These are phyloP conservation scores for Candida boleticola DNA, from an alignment of 805 yeast genomes.

Conservation along the genomic window DNA sequence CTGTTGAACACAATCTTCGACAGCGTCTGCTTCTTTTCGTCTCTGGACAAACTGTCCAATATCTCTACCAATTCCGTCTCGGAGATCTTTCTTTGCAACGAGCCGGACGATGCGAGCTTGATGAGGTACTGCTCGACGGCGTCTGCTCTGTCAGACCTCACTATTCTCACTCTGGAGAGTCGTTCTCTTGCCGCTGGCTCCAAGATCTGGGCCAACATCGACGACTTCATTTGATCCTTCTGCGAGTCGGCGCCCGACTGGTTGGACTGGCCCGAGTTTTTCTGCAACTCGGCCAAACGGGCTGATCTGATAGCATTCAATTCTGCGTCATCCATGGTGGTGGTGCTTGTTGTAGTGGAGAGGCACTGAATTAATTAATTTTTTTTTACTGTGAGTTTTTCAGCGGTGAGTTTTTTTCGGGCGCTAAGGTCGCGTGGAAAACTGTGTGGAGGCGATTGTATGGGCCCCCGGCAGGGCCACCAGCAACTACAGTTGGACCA, in stretches of 20 bases:
- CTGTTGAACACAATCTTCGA: slow-evolving; percentile 64
- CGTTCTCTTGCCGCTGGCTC: slow-evolving; percentile 87
- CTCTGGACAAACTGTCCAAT: slow-evolving; percentile 77
- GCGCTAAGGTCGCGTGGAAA: too few relatives aligned
- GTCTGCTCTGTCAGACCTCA: slow-evolving; percentile 85
- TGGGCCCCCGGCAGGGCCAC: too few relatives aligned
- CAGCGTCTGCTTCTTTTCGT: slow-evolving; percentile 57
- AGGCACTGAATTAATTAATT: neutral
- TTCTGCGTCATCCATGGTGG: slow-evolving; percentile 81
- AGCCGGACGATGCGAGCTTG: slow-evolving; percentile 73
- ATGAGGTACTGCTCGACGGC: slow-evolving; percentile 82
- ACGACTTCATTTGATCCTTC: slow-evolving; percentile 40
- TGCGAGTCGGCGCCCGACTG: slow-evolving; percentile 8
- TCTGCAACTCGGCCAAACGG: slow-evolving; percentile 80
- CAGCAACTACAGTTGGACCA: too few relatives aligned
- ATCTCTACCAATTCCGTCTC: slow-evolving; percentile 84
- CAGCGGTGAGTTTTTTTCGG: neutral
- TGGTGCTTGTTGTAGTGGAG: neutral
- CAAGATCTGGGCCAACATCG: slow-evolving; percentile 63
- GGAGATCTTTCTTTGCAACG: slow-evolving; percentile 65
- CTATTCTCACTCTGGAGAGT: slow-evolving; percentile 79
- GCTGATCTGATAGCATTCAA: slow-evolving; percentile 89
- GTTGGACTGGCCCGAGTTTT: slow-evolving; percentile 38
- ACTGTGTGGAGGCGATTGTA: too few relatives aligned
- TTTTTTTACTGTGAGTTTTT: neutral